These are phyloP conservation scores for Penicillium sp. DNA, from an alignment of 2,329 filamentous ascomycete genomes.

Conservation along the genomic window DNA sequence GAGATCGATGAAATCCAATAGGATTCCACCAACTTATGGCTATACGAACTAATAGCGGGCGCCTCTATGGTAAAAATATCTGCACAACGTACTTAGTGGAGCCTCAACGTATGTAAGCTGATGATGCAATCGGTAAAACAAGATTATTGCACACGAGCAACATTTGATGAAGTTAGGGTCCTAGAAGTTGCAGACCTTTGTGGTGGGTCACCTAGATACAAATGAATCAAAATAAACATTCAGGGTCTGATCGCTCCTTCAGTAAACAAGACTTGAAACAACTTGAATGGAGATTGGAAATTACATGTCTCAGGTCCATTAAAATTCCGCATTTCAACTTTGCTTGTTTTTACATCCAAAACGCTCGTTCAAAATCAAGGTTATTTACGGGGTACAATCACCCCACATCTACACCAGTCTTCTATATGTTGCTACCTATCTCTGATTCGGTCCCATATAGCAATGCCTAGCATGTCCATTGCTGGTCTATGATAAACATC, in stretches of 20 bases:
- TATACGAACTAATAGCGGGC: background rate
- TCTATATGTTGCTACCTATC: background rate
- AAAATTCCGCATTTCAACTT: background rate
- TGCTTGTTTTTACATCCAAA: background rate
- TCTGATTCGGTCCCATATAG: no score
- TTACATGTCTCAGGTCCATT: background rate
- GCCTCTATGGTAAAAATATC: background rate
- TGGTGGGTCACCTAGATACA: background rate
- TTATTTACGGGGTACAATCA: background rate
- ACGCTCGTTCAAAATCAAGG: background rate
- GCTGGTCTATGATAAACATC: no score
- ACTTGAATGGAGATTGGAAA: background rate
- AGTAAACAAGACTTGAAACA: background rate
- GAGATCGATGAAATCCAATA: no score
- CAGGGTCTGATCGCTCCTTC: background rate
- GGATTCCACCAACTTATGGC: no score
- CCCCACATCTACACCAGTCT: background rate
- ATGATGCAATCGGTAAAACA: background rate
- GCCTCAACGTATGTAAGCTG: background rate
- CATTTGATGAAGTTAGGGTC: background rate
- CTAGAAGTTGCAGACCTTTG: background rate
- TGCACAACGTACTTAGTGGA: background rate
- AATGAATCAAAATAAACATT: background rate
- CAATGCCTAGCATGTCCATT: no score
- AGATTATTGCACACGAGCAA: background rate